Evolutionary conservation across 2,329 filamentous ascomycete species (phyloP), one percentile per base, ranked within the genome.

Genomic region (Fusarium duplospermum): DNA sequence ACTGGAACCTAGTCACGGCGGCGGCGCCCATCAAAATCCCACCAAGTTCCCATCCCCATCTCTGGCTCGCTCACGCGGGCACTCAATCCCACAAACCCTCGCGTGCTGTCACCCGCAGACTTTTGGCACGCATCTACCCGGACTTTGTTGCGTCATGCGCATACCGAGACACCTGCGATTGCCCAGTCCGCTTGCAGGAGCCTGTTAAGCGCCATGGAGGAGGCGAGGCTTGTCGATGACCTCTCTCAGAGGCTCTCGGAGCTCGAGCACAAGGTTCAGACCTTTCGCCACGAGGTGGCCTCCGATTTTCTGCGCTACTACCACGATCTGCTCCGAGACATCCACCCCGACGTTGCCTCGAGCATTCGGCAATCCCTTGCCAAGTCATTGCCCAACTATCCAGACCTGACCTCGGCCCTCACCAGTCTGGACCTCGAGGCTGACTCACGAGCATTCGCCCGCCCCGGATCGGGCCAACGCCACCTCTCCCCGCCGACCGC

Each of bases 271-370:
- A 88, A 87, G 79, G 88, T 92, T 77, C 85, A 83, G 69, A 83
- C 85, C 69, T 90, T 89, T 82, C 88, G 87, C 74, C 86, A 86
- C 78, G 87, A 89, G 72, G 87, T 91, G 85, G 85, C 87, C 61
- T 80, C 84, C 72, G 88, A 91, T 76, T 92, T 91, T 77, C 83
- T 86, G 66, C 85, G 84, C 73, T 88, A 90, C 81, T 87, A 87
- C 71, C 84, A 85, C 65, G 81, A 85, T 59, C 81, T 89, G 66
- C 82, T 92, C 76, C 83, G 83, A 75, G 80, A 86, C 74, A 82
- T 87, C 59, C 82, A 87, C 33, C 81, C 83, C 60, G 80, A 87
- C 74, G 81, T 89, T 71, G 87, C 86, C 38, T 83, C 79, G 73
- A 81, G 82, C 65, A 84, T 90, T 66, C 82, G 84, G 47, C 82